Evolutionary conservation across 2,329 filamentous ascomycete genomes (phyloP).

Genomic region (Apiospora koreana): DNA sequence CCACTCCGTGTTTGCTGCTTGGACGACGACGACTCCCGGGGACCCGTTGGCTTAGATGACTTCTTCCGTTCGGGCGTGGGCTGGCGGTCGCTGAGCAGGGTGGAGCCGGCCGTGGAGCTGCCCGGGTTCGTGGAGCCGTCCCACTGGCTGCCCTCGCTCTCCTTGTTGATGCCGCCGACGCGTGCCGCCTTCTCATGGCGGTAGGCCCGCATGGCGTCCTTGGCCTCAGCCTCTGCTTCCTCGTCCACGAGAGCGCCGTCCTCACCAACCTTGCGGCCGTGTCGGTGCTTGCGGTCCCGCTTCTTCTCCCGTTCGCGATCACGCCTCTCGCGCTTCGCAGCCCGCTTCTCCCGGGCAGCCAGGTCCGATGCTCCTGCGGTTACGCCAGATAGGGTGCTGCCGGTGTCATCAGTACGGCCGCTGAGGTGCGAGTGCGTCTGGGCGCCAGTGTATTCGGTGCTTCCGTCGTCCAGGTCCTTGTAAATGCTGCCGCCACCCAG

Average conservation of each 20-base stretch:
- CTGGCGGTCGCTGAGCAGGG: slow-evolving; percentile 61
- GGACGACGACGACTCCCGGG: too few species aligned
- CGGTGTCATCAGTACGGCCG: slow-evolving; percentile 44
- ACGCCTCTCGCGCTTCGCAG: slow-evolving; percentile 54
- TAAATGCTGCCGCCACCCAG: slow-evolving; percentile 88
- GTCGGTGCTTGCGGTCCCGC: slow-evolving; percentile 34
- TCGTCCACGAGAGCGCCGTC: slow-evolving; percentile 66
- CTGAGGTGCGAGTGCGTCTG: slow-evolving; percentile 35
- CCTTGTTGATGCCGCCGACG: slow-evolving; percentile 86
- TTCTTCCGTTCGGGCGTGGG: slow-evolving; percentile 51
- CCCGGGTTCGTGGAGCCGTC: slow-evolving; percentile 72
- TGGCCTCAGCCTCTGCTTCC: slow-evolving; percentile 62
- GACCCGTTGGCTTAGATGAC: not conserved
- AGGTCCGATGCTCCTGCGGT: slow-evolving; percentile 60
- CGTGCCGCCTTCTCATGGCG: slow-evolving; percentile 82
- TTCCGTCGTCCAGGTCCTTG: slow-evolving; percentile 63
- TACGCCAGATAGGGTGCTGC: slow-evolving; percentile 55
- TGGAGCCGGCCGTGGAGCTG: slow-evolving; percentile 61
- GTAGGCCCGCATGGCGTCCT: slow-evolving; percentile 77
- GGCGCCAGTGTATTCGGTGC: slow-evolving; percentile 40
- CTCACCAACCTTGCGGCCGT: slow-evolving; percentile 50
- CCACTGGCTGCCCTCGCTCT: slow-evolving; percentile 76
- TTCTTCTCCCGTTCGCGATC: slow-evolving; percentile 51
- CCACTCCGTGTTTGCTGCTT: not conserved
- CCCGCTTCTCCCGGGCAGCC: slow-evolving; percentile 53